These are phyloP conservation scores for Populus tremula DNA, from an alignment of 345 rosid species.

Conservation along the genomic window DNA sequence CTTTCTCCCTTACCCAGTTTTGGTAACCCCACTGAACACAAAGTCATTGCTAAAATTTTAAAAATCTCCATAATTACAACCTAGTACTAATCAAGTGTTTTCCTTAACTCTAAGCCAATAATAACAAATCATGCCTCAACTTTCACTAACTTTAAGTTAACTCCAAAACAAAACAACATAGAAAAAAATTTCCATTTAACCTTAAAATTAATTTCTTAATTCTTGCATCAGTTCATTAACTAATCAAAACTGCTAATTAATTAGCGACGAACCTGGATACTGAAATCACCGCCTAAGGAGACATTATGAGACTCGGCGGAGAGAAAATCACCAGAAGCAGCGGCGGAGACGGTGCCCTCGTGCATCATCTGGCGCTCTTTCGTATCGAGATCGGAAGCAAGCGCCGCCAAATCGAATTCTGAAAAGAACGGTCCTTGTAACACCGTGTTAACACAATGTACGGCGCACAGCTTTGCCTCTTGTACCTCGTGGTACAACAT, in stretches of 20 bases:
- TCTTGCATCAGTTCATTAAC: background rate
- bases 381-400: conserved; percentile 86
- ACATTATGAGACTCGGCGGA: conserved; percentile 90
- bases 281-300: conserved; percentile 88
- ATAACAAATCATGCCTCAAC: background rate
- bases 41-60: background rate
- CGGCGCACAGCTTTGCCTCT: conserved; percentile 95
- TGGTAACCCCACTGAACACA: background rate
- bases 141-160: background rate
- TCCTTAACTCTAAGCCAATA: background rate
- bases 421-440: conserved; percentile 97
- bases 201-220: background rate
- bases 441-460: conserved; percentile 95
- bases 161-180: background rate
- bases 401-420: conserved; percentile 87
- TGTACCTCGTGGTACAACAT: conserved; percentile 98
- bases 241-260: background rate
- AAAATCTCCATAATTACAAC: background rate
- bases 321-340: conserved; percentile 72
- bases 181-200: background rate
- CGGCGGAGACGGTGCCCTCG: conserved; percentile 40
- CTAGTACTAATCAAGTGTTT: background rate
- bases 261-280: conserved; percentile 67
- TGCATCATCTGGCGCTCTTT: conserved; percentile 80
- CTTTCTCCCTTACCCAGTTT: background rate